Evolutionary conservation across 805 yeast species (phyloP), one percentile per base, ranked within the genome.

Genomic region (Monosporozyma aerobia): DNA sequence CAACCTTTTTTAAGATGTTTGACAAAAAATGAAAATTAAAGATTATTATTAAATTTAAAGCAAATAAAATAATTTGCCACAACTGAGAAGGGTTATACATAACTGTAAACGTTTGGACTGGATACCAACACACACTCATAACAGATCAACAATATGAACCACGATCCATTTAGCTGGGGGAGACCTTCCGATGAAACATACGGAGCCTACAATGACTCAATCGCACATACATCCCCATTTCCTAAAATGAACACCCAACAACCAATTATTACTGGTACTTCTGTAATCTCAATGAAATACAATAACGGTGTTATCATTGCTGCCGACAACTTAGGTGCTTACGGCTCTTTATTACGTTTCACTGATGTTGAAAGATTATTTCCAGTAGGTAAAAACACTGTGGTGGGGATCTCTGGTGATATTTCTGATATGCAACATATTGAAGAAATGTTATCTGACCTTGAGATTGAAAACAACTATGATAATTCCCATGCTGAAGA

Each of bases 241-340:
- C 97, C 97, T 32, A 79, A 76, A 52, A 80, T 82, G 82, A 84
- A 87, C 69, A 92, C 99, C 2, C 96, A 88, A 68, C 89, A 83
- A 65, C 99, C 99, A 48, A 85, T 87, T 59, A 88, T 94, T 55
- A 94, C 99, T 13, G 98, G 99, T 65, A 88, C 98, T 0, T 89
- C 97, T 37, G 99, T 94, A 23, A 77, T 94, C 60, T 95, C 94
- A 8, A 78, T 92, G 70, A 94, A 90, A 72, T 94, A 83, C 74
- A 76, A 87, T 57, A 86, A 85, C 59, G 99, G 99, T 41, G 83
- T 94, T 47, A 80, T 94, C 40, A 77, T 94, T 70, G 98, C 99
- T 2, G 97, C 99, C 5, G 99, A 94, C 68, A 87, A 87, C 62
- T 72, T 92, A 70, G 96, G 85, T 25, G 85, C 97, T 0, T 94